phyloP scores from a whole-genome alignment of 1,139 yeast species.

The Suhomyces choctaworum region DNA sequence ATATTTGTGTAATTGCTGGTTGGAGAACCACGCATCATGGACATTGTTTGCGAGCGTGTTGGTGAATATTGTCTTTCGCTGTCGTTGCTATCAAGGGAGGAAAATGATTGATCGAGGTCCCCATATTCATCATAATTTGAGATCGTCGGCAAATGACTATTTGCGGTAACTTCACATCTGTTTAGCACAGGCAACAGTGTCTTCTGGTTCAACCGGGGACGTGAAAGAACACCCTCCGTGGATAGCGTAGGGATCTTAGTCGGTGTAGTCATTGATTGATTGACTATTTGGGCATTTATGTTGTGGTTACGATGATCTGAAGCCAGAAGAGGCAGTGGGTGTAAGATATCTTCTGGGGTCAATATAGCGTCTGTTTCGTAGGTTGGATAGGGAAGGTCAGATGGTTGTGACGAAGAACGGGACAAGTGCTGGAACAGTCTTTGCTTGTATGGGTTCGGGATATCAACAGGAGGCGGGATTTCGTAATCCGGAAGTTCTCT shows the following conservation, averaged over 20 bases:
- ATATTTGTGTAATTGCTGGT: slow-evolving; percentile 4
- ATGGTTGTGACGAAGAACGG: slow-evolving; percentile 12
- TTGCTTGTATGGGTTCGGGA: slow-evolving; percentile 6
- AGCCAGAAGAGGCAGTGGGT: slow-evolving; percentile 1
- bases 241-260: slow-evolving; percentile 9
- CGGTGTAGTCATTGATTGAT: slow-evolving; percentile 12
- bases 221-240: slow-evolving; percentile 1
- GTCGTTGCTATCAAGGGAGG: no score
- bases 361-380: not conserved
- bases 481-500: slow-evolving; percentile 39
- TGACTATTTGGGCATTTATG: slow-evolving; percentile 10
- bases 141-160: no score
- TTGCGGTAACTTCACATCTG: no score
- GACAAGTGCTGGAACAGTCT: slow-evolving; percentile 18
- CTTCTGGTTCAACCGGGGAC: slow-evolving; percentile 6
- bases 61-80: slow-evolving; percentile 5
- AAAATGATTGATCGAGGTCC: no score
- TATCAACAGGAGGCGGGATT: not conserved
- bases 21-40: slow-evolving; percentile 12
- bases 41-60: slow-evolving; percentile 13
- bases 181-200: slow-evolving; percentile 11
- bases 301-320: not conserved
- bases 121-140: no score
- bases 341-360: slow-evolving; percentile 3
- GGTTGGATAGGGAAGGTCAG: slow-evolving; percentile 14